These are phyloP conservation scores for Claviceps capensis DNA, from an alignment of 2,329 filamentous ascomycete species.

Conservation along the genomic window DNA sequence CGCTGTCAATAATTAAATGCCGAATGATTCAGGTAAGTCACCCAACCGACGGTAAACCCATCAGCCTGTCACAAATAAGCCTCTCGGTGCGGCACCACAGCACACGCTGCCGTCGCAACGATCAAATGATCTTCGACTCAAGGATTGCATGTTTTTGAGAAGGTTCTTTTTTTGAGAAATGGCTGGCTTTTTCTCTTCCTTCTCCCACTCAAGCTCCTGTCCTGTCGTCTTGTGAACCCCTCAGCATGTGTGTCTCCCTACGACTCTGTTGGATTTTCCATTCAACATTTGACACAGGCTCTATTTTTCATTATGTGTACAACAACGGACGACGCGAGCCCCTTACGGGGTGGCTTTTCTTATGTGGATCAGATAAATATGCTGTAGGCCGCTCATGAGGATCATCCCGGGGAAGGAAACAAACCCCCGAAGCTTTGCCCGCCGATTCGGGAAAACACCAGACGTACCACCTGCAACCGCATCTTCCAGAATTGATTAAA, in stretches of 20 bases:
- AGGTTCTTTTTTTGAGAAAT: neutral
- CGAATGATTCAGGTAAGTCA: neutral
- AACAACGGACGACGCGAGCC: neutral
- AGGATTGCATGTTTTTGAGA: no score
- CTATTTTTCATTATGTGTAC: neutral
- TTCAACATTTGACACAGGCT: neutral
- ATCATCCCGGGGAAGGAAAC: neutral
- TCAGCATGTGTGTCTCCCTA: neutral
- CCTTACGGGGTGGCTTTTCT: no score
- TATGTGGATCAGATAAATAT: neutral
- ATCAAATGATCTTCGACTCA: neutral
- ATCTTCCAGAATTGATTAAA: neutral
- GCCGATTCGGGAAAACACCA: neutral
- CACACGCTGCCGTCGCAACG: neutral
- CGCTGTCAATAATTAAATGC: no score
- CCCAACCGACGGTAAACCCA: neutral
- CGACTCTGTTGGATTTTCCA: neutral
- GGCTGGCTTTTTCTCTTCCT: neutral
- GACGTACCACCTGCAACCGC: neutral
- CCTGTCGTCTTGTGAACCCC: neutral
- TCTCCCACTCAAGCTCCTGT: neutral
- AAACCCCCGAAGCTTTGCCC: neutral
- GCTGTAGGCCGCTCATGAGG: neutral
- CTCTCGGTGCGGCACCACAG: neutral
- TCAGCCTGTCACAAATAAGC: neutral